Base-by-base conservation (phyloP, 129 eudicot genomes). In the Tagetes patula region DNA sequence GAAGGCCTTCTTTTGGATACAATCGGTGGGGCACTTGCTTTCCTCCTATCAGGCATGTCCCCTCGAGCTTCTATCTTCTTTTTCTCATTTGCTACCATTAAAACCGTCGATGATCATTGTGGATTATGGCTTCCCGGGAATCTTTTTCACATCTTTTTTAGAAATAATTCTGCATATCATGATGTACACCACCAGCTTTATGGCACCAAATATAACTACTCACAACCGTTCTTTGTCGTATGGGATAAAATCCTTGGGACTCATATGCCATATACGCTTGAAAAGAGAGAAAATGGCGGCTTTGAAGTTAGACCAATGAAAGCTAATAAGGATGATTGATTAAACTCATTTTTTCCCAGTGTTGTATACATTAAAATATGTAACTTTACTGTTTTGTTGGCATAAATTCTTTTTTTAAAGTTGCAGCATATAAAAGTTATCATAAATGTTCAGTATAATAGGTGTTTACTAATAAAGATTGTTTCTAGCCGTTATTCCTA, bases 41-140 rank as follows among this genome's bases (percentile, higher is more conserved):
- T 92, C 82, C 94, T 92, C 8, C 46, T 78, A 45, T 89, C 96
- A 14, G 98, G 98, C 85, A 92, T 92, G 98, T 86, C 98, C 36
- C 94, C 98, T 61, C 83, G 96, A 41, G 63, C 89, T 49, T 92
- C 98, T 67, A 92, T 92, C 74, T 92, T 92, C 88, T 92, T 92
- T 85, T 92, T 92, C 80, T 89, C 98, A 27, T 92, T 92, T 78
- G 98, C 98, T 36, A 92, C 98, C 63, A 78, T 92, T 37, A 92
- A 92, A 75, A 92, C 96, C 3, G 95, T 92, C 47, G 98, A 92
- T 52, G 97, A 92, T 69, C 97, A 92, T 71, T 92, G 97, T 53
- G 97, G 97, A 39, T 77, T 92, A 39, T 85, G 90, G 98, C 83
- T 92, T 36, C 96, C 96, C 7, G 91, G 98, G 53, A 92, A 92